Conservation (phyloP, 164 flowering plant genomes). For the Stephania yunnanensis region DNA sequence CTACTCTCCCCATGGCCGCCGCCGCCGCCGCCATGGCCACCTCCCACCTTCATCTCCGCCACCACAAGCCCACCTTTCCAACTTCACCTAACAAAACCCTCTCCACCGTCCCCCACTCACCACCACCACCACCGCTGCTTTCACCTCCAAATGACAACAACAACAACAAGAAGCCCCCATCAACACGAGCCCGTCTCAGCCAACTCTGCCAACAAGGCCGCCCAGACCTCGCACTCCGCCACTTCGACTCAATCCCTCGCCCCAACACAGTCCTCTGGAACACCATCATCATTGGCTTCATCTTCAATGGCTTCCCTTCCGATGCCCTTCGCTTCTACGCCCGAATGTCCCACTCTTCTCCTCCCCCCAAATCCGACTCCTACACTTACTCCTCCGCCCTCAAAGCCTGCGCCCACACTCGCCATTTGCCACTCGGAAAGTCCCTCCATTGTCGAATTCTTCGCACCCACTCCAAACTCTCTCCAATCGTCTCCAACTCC, state of each 20-base stretch:
- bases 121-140: conserved; percentile 2
- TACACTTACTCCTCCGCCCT: conserved; percentile 82
- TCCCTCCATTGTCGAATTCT: conserved; percentile 69
- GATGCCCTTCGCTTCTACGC: conserved; percentile 63
- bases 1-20: neutral
- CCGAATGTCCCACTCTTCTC: conserved; percentile 34
- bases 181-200: conserved; percentile 67
- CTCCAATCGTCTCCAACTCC: conserved; percentile 66
- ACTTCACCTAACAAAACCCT: conserved; percentile 12
- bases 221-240: conserved; percentile 60
- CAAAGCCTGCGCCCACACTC: conserved; percentile 74
- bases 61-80: neutral
- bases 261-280: conserved; percentile 83
- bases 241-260: conserved; percentile 65
- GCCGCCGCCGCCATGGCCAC: conserved; percentile 28
- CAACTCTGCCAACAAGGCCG: conserved; percentile 67
- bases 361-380: conserved; percentile 34
- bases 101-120: no score
- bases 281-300: conserved; percentile 78
- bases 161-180: conserved; percentile 22
- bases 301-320: conserved; percentile 67
- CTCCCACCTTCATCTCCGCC: conserved; percentile 16
- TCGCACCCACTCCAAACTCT: conserved; percentile 42
- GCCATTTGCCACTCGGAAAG: conserved; percentile 47
- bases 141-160: neutral